Evolutionary conservation across 371 early-diverging fungal genomes (phyloP), one percentile per base, ranked within the genome.

Genomic region (Mucor velutinosus): DNA sequence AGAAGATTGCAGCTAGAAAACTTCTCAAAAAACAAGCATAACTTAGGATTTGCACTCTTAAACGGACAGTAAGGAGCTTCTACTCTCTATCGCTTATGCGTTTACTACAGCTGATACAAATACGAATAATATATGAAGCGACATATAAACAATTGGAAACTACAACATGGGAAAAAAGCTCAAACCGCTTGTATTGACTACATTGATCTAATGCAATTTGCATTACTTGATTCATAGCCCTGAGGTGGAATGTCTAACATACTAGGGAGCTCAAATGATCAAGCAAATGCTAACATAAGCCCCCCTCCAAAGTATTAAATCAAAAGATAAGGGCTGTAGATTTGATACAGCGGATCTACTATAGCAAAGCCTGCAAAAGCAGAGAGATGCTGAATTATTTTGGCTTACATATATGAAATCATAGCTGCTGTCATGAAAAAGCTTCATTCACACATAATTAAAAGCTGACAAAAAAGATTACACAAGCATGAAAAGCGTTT

Each of bases 391-490:
- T 5, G 17, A 17, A 41, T 2, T 17, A 41, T 17, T 41, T 41
- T 1, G 2, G 17, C 41, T 41, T 41, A 41, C 41, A 17, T 41
- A 41, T 41, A 41, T 41, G 3, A 41, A 41, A 41, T 41, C 12
- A 41, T n/a, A n/a, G n/a, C 17, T 6, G 4, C 41, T 41, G 17
- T 4, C 15, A 6, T 49, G 19, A 21, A 43, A 47, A 47, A 53
- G 53, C 53, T 5, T 15, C 53, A 53, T 53, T 53, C 53, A 53
- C 53, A 53, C 53, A 53, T 27, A 27, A 27, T 53, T 27, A 53
- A 53, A 53, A 53, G 53, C 53, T 53, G 53, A 53, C 53, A 53
- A 53, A 53, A 27, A 53, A 53, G 27, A 53, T 53, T 53, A 53
- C 53, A 53, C 53, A 53, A 53, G 27, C 53, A 53, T 53, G 23